phyloP scores from a whole-genome alignment of 768 basidiomycete species.

The Nevesoporus exiguus region DNA sequence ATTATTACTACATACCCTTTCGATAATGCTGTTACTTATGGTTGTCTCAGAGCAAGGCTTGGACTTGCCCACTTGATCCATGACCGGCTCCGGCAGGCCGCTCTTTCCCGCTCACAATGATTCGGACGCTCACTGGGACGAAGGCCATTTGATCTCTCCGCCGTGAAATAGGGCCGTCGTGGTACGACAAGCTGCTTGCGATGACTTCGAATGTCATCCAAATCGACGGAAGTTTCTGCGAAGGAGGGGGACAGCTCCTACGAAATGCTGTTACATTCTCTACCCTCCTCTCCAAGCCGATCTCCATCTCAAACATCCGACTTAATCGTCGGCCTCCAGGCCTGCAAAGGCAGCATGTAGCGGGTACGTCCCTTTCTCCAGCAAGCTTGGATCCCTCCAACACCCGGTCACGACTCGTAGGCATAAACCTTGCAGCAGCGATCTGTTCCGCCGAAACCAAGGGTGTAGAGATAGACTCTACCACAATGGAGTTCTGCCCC shows the following conservation, averaged over 20 bases:
- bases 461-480: slow-evolving; percentile 55
- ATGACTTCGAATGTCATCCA: slow-evolving; percentile 18
- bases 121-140: neutral
- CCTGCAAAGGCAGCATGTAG: slow-evolving; percentile 68
- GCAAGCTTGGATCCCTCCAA: no score
- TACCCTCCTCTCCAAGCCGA: slow-evolving; percentile 57
- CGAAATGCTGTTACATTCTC: slow-evolving; percentile 67
- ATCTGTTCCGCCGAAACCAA: slow-evolving; percentile 55
- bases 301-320: slow-evolving; percentile 61
- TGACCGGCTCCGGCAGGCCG: no score
- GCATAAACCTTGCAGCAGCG: slow-evolving; percentile 59
- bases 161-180: neutral
- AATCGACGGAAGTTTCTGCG: slow-evolving; percentile 45
- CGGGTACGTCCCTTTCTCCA: slow-evolving; percentile 45
- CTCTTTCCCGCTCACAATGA: neutral
- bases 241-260: slow-evolving; percentile 69
- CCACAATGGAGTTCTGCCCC: slow-evolving; percentile 53
- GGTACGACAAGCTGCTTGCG: neutral
- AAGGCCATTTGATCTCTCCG: neutral
- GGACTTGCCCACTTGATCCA: no score
- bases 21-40: slow-evolving; percentile 13
- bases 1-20: slow-evolving; percentile 10
- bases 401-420: no score
- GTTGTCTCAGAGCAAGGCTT: neutral
- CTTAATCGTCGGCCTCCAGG: slow-evolving; percentile 57